Base-by-base conservation (phyloP, 805 yeast genomes). In the Brettanomyces anomalus region DNA sequence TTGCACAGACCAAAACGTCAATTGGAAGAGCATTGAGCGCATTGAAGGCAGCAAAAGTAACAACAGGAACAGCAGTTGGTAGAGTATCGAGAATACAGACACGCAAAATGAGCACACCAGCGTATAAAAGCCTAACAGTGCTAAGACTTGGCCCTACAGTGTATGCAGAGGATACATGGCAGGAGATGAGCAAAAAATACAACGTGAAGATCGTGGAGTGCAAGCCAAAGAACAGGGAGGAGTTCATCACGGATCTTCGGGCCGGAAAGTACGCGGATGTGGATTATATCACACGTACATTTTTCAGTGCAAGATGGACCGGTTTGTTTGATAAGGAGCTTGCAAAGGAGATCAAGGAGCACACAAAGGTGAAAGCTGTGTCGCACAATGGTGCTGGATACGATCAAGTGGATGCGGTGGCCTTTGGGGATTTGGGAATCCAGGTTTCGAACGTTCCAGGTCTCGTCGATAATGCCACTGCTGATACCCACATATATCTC, bases 101-200 rank as follows among this genome's bases (percentile, higher is more conserved):
- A 8, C 18, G 18, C 15, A 16, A n/a, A n/a, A 32, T 32, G 34
- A n/a, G n/a, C 15, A 32, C 34, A 8, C 3, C n/a, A 32, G 34
- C 41, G 10, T 37, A 36, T 6, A 37, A 43, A 11, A 72, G 72
- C 52, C 83, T 85, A 42, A 74, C 76, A 50, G 77, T 86, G 4
- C 67, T 87, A 15, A 70, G 85, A 60, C 60, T 87, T 34, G 89
- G 88, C 11, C 68, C 71, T 11, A 68, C 79, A 41, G 58, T 61
- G 42, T 80, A 65, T 55, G 89, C 86, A 37, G 72, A 71, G 30
- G 65, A 71, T 24, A 81, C 79, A 36, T 85, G 93, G 90, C 53
- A 57, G 6, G 55, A 71, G 33, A 54, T 71, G 10, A 46, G 24
- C 7, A 17, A 36, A 16, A 47, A 49, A 6, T 39, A 50, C 21